Percentiles rank a stretch among this genome's conserved stretches.
Conservation (phyloP, 2,329 filamentous ascomycete species). For the Stachybotrys elegans region DNA sequence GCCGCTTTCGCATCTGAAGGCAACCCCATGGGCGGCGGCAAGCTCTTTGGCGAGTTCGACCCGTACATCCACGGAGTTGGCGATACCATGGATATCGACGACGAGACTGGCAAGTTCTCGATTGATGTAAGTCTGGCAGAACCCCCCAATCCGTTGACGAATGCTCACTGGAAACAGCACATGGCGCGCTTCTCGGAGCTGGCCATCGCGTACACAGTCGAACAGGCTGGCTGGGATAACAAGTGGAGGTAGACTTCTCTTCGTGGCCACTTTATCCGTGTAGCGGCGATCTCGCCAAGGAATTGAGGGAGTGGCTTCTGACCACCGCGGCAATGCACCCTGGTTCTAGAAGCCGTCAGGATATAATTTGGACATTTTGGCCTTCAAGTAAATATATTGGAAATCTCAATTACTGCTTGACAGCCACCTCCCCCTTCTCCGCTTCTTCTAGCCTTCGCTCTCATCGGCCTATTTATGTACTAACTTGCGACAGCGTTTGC, state of each 20-base stretch:
- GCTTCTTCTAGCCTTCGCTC: too few species aligned
- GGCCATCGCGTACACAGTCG: slow-evolving; percentile 32
- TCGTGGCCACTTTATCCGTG: too few species aligned
- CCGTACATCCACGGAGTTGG: slow-evolving; percentile 30
- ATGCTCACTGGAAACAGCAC: slow-evolving; percentile 21
- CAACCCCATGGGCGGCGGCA: slow-evolving; percentile 23
- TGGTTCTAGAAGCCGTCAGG: too few species aligned
- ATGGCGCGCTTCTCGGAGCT: slow-evolving; percentile 35
- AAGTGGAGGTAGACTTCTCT: slow-evolving; percentile 29
- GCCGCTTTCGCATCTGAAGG: slow-evolving; percentile 33
- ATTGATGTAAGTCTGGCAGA: slow-evolving; percentile 30
- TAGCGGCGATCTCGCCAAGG: too few species aligned
- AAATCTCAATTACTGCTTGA: too few species aligned
- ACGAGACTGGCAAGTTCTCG: slow-evolving; percentile 31
- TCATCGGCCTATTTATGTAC: too few species aligned
- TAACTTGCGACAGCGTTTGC: too few species aligned
- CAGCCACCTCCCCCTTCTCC: too few species aligned
- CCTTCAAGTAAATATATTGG: too few species aligned
- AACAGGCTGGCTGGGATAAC: slow-evolving; percentile 35
- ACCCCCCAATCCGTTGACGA: background rate
- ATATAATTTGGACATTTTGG: too few species aligned
- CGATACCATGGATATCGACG: slow-evolving; percentile 32
- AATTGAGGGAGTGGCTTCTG: too few species aligned
- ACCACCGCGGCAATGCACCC: too few species aligned
- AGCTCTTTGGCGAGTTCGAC: slow-evolving; percentile 27